Percentiles rank a stretch among this genome's conserved stretches.
phyloP scores from a whole-genome alignment of 345 rosid genomes.

The Rhizophora mangle region DNA sequence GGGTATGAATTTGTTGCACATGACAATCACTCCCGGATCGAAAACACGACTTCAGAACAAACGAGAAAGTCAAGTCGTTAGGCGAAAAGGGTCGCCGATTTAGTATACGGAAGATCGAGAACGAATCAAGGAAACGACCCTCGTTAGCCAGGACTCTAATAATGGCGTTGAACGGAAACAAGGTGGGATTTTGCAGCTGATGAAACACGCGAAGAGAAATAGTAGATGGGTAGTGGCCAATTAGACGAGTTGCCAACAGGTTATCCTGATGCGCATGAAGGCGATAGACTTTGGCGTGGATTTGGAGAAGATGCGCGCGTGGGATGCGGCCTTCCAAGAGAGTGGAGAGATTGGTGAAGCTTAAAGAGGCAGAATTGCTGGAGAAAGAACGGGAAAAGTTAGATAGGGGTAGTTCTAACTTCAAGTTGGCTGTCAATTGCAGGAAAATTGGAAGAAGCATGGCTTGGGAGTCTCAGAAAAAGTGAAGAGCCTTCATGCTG shows the following conservation, averaged over 20 bases:
- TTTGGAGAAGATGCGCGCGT: slow-evolving; percentile 33
- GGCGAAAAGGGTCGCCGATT: slow-evolving; percentile 26
- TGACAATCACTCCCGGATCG: slow-evolving; percentile 6
- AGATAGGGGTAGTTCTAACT: neutral
- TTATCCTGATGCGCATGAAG: slow-evolving; percentile 33
- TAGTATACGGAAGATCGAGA: slow-evolving; percentile 26
- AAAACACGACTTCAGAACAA: slow-evolving; percentile 33
- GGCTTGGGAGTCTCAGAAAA: neutral
- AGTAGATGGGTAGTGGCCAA: slow-evolving; percentile 34
- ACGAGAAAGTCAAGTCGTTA: slow-evolving; percentile 40
- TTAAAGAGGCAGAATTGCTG: neutral
- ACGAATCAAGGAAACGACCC: slow-evolving; percentile 14
- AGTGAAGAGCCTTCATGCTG: neutral
- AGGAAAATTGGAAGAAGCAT: neutral
- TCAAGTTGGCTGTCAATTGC: neutral
- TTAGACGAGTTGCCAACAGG: slow-evolving; percentile 38
- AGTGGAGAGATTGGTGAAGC: slow-evolving; percentile 17
- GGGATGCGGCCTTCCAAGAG: slow-evolving; percentile 32
- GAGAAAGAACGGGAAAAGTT: neutral
- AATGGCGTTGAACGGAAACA: slow-evolving; percentile 49
- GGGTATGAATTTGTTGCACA: slow-evolving; percentile 36
- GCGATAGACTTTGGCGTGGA: slow-evolving; percentile 33
- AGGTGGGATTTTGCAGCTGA: slow-evolving; percentile 31
- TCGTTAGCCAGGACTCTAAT: slow-evolving; percentile 35
- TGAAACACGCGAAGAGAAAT: slow-evolving; percentile 26